Evolutionary conservation across 192 early-diverging fungal genomes (phyloP).

Genomic region (Coemansia sp.): DNA sequence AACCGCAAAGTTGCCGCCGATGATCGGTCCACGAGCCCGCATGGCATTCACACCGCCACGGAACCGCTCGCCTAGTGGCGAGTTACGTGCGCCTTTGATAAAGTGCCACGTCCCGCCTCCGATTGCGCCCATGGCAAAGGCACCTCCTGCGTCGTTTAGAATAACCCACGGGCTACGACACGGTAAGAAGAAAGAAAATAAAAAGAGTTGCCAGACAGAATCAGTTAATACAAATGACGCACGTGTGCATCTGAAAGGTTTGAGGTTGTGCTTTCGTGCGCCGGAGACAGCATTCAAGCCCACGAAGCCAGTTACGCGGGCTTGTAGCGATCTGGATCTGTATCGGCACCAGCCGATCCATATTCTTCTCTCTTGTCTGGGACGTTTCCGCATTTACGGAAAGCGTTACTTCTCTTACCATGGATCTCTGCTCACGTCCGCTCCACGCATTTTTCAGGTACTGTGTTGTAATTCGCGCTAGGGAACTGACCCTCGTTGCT

Average conservation of each 20-base stretch:
- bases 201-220: background rate
- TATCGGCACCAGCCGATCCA: background rate
- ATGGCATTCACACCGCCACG: conserved; percentile 81
- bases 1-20: conserved; percentile 98
- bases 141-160: conserved; percentile 78
- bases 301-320: no score
- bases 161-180: conserved; percentile 74
- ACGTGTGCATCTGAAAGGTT: background rate
- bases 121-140: conserved; percentile 95
- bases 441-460: conserved; percentile 37
- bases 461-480: background rate
- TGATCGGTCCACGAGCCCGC: conserved; percentile 90
- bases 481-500: background rate
- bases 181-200: no score
- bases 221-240: background rate
- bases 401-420: conserved; percentile 28
- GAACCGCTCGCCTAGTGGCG: conserved; percentile 92
- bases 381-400: background rate
- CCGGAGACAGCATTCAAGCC: background rate
- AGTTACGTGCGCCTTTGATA: conserved; percentile 98
- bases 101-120: conserved; percentile 96
- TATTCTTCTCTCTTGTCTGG: background rate
- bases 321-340: background rate
- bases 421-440: conserved; percentile 54
- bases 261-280: background rate